Conservation (phyloP, 306 rosid species). For the Mimosa bimucronata region DNA sequence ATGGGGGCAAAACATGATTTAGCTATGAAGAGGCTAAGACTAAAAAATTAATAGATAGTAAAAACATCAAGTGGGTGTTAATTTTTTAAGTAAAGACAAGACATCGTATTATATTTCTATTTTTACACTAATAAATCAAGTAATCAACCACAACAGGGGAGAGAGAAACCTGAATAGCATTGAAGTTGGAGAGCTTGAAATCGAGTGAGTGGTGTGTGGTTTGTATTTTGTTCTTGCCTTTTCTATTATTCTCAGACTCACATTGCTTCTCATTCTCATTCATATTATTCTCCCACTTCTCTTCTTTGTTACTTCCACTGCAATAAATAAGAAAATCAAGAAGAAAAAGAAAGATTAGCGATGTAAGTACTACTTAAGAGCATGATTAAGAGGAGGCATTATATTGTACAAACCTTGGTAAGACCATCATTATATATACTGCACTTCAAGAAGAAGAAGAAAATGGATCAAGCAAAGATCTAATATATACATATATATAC, state of each 20-base stretch:
- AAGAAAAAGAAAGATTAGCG: too few relatives aligned
- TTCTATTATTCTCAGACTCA: slow-evolving; percentile 26
- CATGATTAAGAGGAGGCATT: not conserved
- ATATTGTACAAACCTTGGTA: not conserved
- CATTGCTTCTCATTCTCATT: slow-evolving; percentile 30
- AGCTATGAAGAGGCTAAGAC: too few relatives aligned
- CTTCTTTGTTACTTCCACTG: slow-evolving; percentile 39
- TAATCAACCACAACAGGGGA: not conserved
- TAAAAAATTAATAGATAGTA: too few relatives aligned
- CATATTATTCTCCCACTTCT: slow-evolving; percentile 12
- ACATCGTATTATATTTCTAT: too few relatives aligned
- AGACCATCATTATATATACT: not conserved
- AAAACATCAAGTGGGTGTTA: too few relatives aligned
- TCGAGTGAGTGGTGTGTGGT: slow-evolving; percentile 10
- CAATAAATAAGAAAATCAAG: not conserved
- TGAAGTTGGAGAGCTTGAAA: slow-evolving; percentile 47
- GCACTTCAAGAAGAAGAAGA: not conserved
- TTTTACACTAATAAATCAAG: not conserved
- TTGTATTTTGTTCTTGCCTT: slow-evolving; percentile 30
- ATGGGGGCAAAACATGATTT: too few relatives aligned
- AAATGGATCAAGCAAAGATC: not conserved
- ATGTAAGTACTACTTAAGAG: not conserved
- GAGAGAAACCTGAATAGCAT: slow-evolving; percentile 40
- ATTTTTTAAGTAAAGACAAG: too few relatives aligned
- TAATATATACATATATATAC: too few relatives aligned